Evolutionary conservation across 306 rosid genomes (phyloP).

Genomic region (Sechiopsis laciniata): DNA sequence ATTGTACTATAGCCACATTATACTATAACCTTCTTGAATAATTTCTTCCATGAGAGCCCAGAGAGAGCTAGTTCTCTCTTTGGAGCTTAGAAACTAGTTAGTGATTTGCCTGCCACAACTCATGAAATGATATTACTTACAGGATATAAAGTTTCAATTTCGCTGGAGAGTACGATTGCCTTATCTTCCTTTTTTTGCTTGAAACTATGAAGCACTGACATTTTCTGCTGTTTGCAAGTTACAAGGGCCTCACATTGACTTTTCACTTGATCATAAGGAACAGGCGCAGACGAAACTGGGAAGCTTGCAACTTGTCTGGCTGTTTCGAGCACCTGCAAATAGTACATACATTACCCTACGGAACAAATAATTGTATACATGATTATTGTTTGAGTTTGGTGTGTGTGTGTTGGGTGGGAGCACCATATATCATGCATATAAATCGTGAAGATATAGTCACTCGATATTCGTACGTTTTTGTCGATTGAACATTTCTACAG

Average conservation of each 20-base stretch:
- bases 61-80: not conserved
- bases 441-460: not conserved
- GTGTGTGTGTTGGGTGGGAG: not conserved
- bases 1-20: not conserved
- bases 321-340: slow-evolving; percentile 70
- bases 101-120: not conserved
- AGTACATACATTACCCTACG: slow-evolving; percentile 8
- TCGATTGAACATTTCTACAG: not conserved
- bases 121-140: slow-evolving; percentile 33
- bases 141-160: slow-evolving; percentile 34
- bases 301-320: slow-evolving; percentile 83
- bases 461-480: not conserved
- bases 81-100: not conserved
- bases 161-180: slow-evolving; percentile 56
- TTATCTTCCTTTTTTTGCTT: slow-evolving; percentile 52
- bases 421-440: not conserved
- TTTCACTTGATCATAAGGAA: slow-evolving; percentile 88
- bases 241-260: slow-evolving; percentile 92
- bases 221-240: slow-evolving; percentile 68
- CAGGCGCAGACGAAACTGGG: slow-evolving; percentile 56
- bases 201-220: slow-evolving; percentile 83
- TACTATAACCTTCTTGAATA: not conserved
- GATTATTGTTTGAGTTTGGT: not conserved
- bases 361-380: not conserved
- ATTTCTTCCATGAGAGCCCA: not conserved